A percentile compares a stretch with the other conserved stretches of the same genome.
phyloP scores from a whole-genome alignment of 192 early-diverging fungal genomes.

The Borealophlyctis nickersoniae region DNA sequence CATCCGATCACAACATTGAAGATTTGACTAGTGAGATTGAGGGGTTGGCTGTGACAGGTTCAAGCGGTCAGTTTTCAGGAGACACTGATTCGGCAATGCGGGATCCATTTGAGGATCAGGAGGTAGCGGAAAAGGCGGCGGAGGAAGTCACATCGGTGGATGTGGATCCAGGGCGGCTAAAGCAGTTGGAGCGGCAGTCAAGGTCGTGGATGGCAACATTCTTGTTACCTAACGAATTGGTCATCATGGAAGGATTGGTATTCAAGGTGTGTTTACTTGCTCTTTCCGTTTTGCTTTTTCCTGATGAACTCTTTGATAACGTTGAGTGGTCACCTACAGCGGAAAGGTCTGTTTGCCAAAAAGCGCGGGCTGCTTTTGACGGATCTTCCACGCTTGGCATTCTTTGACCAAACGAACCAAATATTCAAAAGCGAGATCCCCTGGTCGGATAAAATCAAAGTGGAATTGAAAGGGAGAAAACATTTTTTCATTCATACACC shows the following conservation, averaged over 20 bases:
- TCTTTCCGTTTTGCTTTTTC: background rate
- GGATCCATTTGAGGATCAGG: constrained; percentile 16
- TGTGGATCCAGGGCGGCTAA: constrained; percentile 7
- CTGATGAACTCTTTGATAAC: background rate
- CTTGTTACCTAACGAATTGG: constrained; percentile 51
- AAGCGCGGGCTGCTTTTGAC: constrained; percentile 65
- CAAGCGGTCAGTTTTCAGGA: constrained; percentile 18
- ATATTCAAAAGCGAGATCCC: constrained; percentile 56
- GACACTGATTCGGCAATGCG: constrained; percentile 22
- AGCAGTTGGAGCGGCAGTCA: constrained; percentile 26
- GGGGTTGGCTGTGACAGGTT: constrained; percentile 7
- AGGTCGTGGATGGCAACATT: constrained; percentile 35
- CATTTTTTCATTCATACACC: constrained; percentile 61
- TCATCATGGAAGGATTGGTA: constrained; percentile 58
- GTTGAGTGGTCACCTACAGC: constrained; percentile 7
- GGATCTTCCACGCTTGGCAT: constrained; percentile 62
- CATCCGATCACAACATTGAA: constrained; percentile 23
- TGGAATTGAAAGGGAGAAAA: constrained; percentile 59
- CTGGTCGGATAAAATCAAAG: constrained; percentile 53
- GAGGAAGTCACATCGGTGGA: background rate
- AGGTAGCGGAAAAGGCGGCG: background rate
- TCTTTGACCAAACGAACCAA: constrained; percentile 60
- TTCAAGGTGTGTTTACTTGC: constrained; percentile 43
- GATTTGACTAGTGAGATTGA: constrained; percentile 22
- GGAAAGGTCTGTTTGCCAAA: constrained; percentile 45